Base-by-base conservation (phyloP, 2,329 filamentous ascomycete species). In the Alternaria sp. region DNA sequence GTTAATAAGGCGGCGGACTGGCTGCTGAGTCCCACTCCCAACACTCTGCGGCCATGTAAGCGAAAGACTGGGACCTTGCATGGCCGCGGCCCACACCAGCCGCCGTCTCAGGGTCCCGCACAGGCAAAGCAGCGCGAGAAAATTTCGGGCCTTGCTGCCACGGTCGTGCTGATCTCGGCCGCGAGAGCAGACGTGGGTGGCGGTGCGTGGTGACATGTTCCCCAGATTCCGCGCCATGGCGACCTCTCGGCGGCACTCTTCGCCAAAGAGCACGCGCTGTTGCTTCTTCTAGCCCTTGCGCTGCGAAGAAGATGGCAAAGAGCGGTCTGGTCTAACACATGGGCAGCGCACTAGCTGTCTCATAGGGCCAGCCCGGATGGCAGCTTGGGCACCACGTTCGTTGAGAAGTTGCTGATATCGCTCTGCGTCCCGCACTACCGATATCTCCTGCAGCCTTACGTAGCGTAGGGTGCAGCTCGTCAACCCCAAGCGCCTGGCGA, bases 61-160 rank as follows among this genome's bases (percentile, higher is more conserved):
- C 71, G 71, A 72, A 65, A 59, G 58, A 66, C 62, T 68, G 70
- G 72, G 70, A 72, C 71, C 72, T 71, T 75, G 74, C 72, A 73
- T 67, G 29, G 51, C 28, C 58, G 58, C 62, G 66, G 56, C n/a
- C n/a, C 53, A 42, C 33, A 10, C 58, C 46, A 70, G 66, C 69
- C 64, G 68, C 66, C 59, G 65, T 39, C 36, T 14, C 62, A 61
- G 64, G 56, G 54, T 56, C 65, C 54, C 46, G 62, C 65, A 63
- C 64, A 60, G 65, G 53, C 60, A 50, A 45, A 34, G 58, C 62
- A 50, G 61, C 51, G 65, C 67, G 67, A 68, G 67, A 69, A 69
- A 70, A 68, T 73, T 72, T 67, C 65, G 66, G 60, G 51, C 46
- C 64, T 61, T 60, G 56, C 49, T 66, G 59, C 52, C 58, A 51